Base-by-base conservation (phyloP, 345 rosid genomes). In the Rhodamnia rubescens region DNA sequence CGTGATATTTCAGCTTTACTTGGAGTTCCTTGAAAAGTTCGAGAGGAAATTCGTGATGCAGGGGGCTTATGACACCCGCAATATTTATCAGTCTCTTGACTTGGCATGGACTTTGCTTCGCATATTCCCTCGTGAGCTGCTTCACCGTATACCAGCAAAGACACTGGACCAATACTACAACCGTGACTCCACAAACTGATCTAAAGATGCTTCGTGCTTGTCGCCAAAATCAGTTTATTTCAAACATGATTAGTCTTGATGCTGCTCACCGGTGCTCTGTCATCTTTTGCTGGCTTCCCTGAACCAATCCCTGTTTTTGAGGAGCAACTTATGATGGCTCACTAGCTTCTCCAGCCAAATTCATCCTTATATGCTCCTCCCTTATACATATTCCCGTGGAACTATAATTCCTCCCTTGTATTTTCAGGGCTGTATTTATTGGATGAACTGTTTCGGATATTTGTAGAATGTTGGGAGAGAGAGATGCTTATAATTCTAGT, bases 71-170 rank as follows among this genome's bases (percentile, higher is more conserved):
- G 99, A 95, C 88, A 95, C 99, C 21, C 95, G 99, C 50, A 96
- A 92, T 88, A 93, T 96, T 85, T 96, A 95, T 89, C 98, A 95
- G 89, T 95, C 99, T 53, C 98, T 96, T n/a, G 99, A 96, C 88
- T 88, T 96, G 88, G 99, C 99, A 82, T 96, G 99, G 98, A 94
- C 98, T 10, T 88, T 97, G 86, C 99, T 97, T 69, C 98, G 98
- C 56, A 96, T 97, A 90, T 97, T 97, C 91, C 99, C 99, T 6
- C 98, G 99, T 6, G 98, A 97, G 90, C 98, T 97, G 83, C 99
- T 96, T 87, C 98, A 96, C 86, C 98, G 99, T 89, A 95, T 97
- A 84, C 99, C 99, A 8, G 99, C 98, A 12, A 97, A 97, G 91
- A 95, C 96, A 15, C 94, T 97, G 0, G 99, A 97, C 86, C 93